Conservation (phyloP, 1,139 yeast genomes). For the Taiozyma sp. region DNA sequence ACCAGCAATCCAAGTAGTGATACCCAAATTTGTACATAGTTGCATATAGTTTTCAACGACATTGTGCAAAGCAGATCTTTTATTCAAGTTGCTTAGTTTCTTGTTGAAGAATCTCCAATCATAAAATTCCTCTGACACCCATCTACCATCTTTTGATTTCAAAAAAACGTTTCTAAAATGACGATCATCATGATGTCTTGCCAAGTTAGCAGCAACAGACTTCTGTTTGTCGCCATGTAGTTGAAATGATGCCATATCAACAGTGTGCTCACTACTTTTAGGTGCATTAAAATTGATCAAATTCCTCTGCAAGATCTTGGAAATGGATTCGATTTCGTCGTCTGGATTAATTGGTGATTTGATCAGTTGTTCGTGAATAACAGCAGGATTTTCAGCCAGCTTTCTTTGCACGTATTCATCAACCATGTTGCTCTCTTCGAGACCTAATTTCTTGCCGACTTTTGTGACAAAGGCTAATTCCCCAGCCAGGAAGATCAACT, state of each 20-base stretch:
- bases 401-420: conserved; percentile 28
- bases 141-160: conserved; percentile 23
- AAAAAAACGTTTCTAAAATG: conserved; percentile 28
- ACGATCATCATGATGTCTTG: conserved; percentile 23
- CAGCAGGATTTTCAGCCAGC: conserved; percentile 11
- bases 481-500: conserved; percentile 29
- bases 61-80: conserved; percentile 37
- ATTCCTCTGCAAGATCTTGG: conserved; percentile 23
- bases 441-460: conserved; percentile 23
- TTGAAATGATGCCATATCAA: conserved; percentile 19
- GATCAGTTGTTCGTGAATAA: conserved; percentile 24
- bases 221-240: conserved; percentile 23
- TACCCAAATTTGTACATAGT: conserved; percentile 35
- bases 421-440: conserved; percentile 28
- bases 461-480: conserved; percentile 32
- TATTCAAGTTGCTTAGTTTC: conserved; percentile 31
- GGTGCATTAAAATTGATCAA: conserved; percentile 22
- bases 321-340: conserved; percentile 21
- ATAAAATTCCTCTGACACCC: conserved; percentile 28
- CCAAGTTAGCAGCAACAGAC: conserved; percentile 24
- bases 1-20: conserved; percentile 49
- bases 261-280: conserved; percentile 13
- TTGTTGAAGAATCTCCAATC: conserved; percentile 41
- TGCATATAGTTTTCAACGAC: conserved; percentile 43
- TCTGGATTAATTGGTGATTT: conserved; percentile 25